phyloP scores from a whole-genome alignment of 345 rosid species.

The Salix exigua region DNA sequence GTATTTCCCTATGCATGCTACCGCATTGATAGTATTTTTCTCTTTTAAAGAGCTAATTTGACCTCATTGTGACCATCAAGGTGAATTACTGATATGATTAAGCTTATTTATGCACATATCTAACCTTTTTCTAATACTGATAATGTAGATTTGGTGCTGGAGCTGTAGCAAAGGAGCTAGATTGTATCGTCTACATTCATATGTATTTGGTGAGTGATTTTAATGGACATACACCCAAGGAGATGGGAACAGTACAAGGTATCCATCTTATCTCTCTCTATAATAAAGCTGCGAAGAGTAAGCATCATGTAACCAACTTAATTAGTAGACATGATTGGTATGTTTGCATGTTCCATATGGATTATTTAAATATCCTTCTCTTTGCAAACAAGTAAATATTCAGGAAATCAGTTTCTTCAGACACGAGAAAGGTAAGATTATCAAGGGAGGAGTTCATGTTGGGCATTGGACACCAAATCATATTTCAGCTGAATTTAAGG shows the following conservation, averaged over 20 bases:
- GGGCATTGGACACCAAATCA: no score
- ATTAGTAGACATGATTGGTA: constrained; percentile 2
- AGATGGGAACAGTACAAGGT: constrained; percentile 15
- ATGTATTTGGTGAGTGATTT: constrained; percentile 29
- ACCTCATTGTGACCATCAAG: background rate
- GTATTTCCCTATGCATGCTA: background rate
- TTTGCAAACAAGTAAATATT: background rate
- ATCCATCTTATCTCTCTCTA: constrained; percentile 28
- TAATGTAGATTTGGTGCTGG: constrained; percentile 80
- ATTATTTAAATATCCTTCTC: background rate
- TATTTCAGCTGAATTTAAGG: no score
- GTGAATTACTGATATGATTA: background rate
- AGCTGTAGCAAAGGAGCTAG: constrained; percentile 50
- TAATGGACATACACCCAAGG: constrained; percentile 20
- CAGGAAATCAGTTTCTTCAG: background rate
- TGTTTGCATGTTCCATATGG: constrained; percentile 3
- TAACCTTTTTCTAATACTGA: constrained; percentile 21
- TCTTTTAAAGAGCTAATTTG: background rate
- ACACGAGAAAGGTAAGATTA: background rate
- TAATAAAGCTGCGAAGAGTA: constrained; percentile 23
- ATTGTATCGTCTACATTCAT: constrained; percentile 29
- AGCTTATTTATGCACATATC: constrained; percentile 8
- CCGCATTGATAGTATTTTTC: background rate
- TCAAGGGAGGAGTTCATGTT: background rate
- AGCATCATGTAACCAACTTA: constrained; percentile 18